Evolutionary conservation across 805 yeast species (phyloP).

Genomic region (Metschnikowia aberdeeniae): DNA sequence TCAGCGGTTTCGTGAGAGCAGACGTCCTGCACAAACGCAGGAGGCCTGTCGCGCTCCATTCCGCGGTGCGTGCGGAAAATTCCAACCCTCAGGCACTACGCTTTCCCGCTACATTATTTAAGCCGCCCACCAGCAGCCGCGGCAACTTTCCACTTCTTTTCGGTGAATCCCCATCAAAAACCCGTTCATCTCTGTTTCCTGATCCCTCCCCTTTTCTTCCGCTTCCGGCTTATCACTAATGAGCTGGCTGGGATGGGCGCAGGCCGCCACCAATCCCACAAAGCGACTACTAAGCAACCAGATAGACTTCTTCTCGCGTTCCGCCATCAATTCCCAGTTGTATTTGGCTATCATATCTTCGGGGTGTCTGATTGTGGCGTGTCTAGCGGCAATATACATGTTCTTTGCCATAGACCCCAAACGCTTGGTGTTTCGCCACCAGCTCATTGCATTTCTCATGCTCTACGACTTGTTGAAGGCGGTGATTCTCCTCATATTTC

Average conservation of each 20-base stretch:
- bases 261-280: constrained; percentile 2
- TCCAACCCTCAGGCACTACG: too few species aligned
- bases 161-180: too few species aligned
- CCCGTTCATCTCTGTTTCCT: background rate
- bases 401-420: constrained; percentile 61
- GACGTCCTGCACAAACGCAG: too few species aligned
- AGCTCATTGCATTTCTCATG: constrained; percentile 63
- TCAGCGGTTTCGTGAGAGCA: too few species aligned
- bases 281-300: constrained; percentile 21
- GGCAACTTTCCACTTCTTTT: too few species aligned
- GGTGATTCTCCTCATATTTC: constrained; percentile 61
- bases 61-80: too few species aligned
- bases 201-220: background rate
- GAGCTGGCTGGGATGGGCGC: constrained; percentile 4
- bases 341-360: constrained; percentile 38
- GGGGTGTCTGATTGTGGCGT: constrained; percentile 37
- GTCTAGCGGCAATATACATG: constrained; percentile 58
- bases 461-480: constrained; percentile 75
- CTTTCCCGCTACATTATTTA: too few species aligned
- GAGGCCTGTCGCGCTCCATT: too few species aligned
- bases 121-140: too few species aligned
- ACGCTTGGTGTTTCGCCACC: constrained; percentile 62
- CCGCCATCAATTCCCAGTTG: constrained; percentile 25
- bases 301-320: constrained; percentile 28
- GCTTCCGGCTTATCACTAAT: background rate